Base-by-base conservation (phyloP, 352 stramenopile species). In the Phytophthora agathidicida region DNA sequence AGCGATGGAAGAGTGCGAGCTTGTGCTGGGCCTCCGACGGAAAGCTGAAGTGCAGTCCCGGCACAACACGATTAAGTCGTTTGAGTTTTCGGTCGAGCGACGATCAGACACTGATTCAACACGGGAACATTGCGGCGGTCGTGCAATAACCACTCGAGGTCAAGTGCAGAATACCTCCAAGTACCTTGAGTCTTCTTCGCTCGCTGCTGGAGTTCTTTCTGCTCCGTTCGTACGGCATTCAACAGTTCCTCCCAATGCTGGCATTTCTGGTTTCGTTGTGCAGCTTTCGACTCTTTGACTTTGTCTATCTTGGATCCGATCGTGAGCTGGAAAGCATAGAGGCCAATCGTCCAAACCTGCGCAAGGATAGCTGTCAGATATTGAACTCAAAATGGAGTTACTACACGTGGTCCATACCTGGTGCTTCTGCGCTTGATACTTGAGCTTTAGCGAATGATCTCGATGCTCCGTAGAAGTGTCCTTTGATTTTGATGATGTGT, bases 311-410 rank as follows among this genome's bases (percentile, higher is more conserved):
- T 69, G 37, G 44, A 27, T 48, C 58, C 27, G 7, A 83, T 45
- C 16, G 62, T 55, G 14, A 86, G 32, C 20, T 68, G 51, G 23
- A 86, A 83, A 7, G 58, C 68, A 38, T 69, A 47, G 11, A 83
- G 46, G 27, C 76, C 76, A 37, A 83, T 71, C 13, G 51, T 45
- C 68, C 70, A 79, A 23, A 86, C 60, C 76, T 86, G n/a, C 38
- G 17, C 20, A 46, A n/a, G 2, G 31, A 38, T 39, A 24, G 36
- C 20, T n/a, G 3, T 11, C 13, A 2, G 6, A 32, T 13, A 35
- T 46, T 16, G 24, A 48, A 23, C 22, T 19, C 22, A 13, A 17
- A 32, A 32, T 32, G n/a, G 20, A 13, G 10, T 14, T 23, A 13
- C 13, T 37, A 7, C 13, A 37, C 31, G 5, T n/a, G 7, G 9